phyloP scores from a whole-genome alignment of 129 eudicot genomes.

The Artemisia argyi region DNA sequence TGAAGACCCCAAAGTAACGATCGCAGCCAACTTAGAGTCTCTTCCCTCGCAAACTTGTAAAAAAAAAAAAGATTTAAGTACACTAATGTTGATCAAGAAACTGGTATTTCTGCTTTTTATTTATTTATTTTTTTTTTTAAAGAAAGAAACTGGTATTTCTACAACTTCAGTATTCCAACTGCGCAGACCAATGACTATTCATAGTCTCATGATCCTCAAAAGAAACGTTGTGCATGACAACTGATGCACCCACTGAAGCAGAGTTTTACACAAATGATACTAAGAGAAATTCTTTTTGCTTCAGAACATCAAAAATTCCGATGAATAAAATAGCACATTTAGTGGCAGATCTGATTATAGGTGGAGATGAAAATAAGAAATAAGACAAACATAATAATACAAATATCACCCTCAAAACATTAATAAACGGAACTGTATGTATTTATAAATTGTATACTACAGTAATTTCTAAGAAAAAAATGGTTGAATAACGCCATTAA shows the following conservation, averaged over 20 bases:
- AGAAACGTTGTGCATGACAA: slow-evolving; percentile 1
- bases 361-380: too few species aligned
- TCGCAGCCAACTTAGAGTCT: slow-evolving; percentile 56
- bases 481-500: background rate
- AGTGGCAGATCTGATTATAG: too few species aligned
- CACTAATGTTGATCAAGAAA: slow-evolving; percentile 3
- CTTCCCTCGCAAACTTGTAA: slow-evolving; percentile 46
- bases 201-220: slow-evolving; percentile 5
- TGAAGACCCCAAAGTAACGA: slow-evolving; percentile 64
- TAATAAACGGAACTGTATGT: too few species aligned
- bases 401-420: too few species aligned
- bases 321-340: too few species aligned
- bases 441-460: background rate
- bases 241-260: background rate
- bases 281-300: background rate
- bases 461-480: slow-evolving; percentile 2
- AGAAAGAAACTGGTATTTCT: slow-evolving; percentile 8
- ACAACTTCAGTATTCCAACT: background rate
- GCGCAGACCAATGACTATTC: background rate
- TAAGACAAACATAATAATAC: too few species aligned
- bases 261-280: background rate
- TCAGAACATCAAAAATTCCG: too few species aligned
- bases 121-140: too few species aligned
- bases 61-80: slow-evolving; percentile 1
- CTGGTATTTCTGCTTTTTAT: slow-evolving; percentile 1